These are phyloP conservation scores for Pseudofabraea citricarpa DNA, from an alignment of 2,329 filamentous ascomycete genomes.

Conservation along the genomic window DNA sequence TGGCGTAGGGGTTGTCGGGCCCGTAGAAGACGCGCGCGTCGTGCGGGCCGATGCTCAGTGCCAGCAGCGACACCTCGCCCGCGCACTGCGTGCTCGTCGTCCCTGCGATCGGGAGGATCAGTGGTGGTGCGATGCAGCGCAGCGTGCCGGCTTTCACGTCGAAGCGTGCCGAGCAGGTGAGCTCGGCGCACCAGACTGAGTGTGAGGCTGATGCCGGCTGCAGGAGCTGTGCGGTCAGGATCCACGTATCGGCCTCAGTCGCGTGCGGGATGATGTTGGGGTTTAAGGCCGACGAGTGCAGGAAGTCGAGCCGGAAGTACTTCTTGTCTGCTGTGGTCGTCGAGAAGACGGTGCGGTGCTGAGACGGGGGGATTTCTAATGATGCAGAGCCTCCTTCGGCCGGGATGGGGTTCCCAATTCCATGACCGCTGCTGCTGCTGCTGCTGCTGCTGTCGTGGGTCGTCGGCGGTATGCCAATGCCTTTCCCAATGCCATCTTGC, in stretches of 20 bases:
- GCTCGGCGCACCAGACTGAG: conserved; percentile 34
- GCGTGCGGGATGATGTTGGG: conserved; percentile 56
- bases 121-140: conserved; percentile 36
- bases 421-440: no score
- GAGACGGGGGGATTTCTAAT: neutral
- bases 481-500: no score
- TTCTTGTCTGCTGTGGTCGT: conserved; percentile 37
- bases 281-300: conserved; percentile 38
- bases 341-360: conserved; percentile 26
- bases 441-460: no score
- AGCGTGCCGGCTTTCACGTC: conserved; percentile 33
- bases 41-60: conserved; percentile 46
- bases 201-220: conserved; percentile 23
- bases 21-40: conserved; percentile 55
- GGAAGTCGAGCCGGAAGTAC: conserved; percentile 47
- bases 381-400: no score
- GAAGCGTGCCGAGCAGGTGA: conserved; percentile 47
- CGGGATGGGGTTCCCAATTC: no score
- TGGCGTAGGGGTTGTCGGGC: conserved; percentile 41
- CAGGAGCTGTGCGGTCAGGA: conserved; percentile 44
- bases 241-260: conserved; percentile 38
- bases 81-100: conserved; percentile 40
- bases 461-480: no score
- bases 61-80: conserved; percentile 37
- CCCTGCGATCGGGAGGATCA: conserved; percentile 39